phyloP scores from a whole-genome alignment of 352 stramenopile genomes.

The Halophytophthora polymorphica region DNA sequence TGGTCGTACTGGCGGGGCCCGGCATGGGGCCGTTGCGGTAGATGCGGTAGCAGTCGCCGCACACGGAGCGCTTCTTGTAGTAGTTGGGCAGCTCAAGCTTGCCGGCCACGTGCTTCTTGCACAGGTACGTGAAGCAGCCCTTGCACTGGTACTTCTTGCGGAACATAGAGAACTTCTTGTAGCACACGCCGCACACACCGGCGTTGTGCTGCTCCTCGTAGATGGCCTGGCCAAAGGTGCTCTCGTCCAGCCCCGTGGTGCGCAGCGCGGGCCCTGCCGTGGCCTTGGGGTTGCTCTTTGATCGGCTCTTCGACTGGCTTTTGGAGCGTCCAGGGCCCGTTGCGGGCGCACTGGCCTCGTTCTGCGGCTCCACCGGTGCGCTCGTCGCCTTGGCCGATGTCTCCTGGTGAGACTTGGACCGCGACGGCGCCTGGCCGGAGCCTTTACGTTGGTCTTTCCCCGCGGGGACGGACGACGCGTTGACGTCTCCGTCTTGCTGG shows the following conservation, averaged over 20 bases:
- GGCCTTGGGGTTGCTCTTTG: too few relatives aligned
- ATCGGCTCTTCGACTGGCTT: too few relatives aligned
- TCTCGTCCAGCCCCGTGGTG: constrained; percentile 21
- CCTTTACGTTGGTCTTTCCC: constrained; percentile 27
- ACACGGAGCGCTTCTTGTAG: constrained; percentile 70
- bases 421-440: constrained; percentile 1
- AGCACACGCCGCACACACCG: constrained; percentile 72
- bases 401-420: constrained; percentile 17
- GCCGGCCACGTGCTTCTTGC: constrained; percentile 76
- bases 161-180: constrained; percentile 86
- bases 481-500: constrained; percentile 13
- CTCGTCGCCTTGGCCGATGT: too few relatives aligned
- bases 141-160: constrained; percentile 87
- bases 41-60: constrained; percentile 72
- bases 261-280: background rate
- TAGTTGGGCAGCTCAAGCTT: constrained; percentile 61
- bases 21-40: constrained; percentile 56
- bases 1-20: constrained; percentile 15
- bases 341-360: constrained; percentile 4
- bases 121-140: constrained; percentile 71
- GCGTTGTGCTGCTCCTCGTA: constrained; percentile 53
- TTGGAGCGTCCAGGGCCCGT: constrained; percentile 18
- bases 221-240: constrained; percentile 25
- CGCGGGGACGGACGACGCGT: constrained; percentile 6
- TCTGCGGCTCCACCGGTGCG: too few relatives aligned